Conservation (phyloP, 2,329 filamentous ascomycete genomes). For the Aspergillus calidoustus region DNA sequence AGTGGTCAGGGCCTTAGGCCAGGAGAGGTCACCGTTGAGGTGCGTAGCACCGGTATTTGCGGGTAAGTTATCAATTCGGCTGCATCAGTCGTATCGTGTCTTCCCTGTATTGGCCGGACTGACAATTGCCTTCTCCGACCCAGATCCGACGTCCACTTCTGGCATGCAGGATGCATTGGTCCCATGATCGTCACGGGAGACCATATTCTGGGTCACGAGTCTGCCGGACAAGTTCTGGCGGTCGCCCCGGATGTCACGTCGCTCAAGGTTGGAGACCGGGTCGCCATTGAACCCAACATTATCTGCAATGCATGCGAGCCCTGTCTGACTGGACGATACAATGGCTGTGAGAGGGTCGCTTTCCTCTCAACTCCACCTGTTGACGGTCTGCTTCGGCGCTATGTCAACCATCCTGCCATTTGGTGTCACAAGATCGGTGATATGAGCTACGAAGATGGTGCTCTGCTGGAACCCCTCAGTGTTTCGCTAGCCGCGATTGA, state of each 20-base stretch:
- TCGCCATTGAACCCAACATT: constrained; percentile 92
- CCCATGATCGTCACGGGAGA: constrained; percentile 90
- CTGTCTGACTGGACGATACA: constrained; percentile 91
- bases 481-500: constrained; percentile 90
- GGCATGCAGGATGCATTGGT: constrained; percentile 92
- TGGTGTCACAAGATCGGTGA: constrained; percentile 97
- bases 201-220: constrained; percentile 94
- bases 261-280: constrained; percentile 83
- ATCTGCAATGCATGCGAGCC: constrained; percentile 91
- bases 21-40: constrained; percentile 84
- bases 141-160: constrained; percentile 95
- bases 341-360: constrained; percentile 82
- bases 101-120: constrained; percentile 1
- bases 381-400: constrained; percentile 82
- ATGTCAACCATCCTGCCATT: constrained; percentile 90
- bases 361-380: constrained; percentile 93
- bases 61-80: constrained; percentile 60
- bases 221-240: constrained; percentile 76
- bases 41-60: constrained; percentile 96
- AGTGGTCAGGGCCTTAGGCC: constrained; percentile 70
- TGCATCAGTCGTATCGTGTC: background rate
- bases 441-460: constrained; percentile 90
- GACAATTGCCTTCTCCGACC: constrained; percentile 12
- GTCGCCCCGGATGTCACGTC: constrained; percentile 72
- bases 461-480: constrained; percentile 85